A percentile compares a stretch with the other conserved stretches of the same genome.
Conservation (phyloP, 192 early-diverging fungal species). For the Backusella circina region DNA sequence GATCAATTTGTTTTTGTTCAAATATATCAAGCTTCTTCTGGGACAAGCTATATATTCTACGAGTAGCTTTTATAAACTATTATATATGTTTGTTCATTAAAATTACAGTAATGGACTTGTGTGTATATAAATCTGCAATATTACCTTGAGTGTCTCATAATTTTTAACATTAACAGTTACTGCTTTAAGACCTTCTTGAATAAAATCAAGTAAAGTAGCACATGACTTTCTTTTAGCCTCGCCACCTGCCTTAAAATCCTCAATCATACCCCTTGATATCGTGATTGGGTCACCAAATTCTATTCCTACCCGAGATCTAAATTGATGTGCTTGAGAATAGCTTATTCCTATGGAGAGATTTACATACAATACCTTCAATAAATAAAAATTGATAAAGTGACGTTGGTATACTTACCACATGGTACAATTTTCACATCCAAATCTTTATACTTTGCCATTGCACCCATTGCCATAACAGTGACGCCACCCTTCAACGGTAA, state of each 20-base stretch:
- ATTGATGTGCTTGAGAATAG: slow-evolving; percentile 62
- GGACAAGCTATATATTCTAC: slow-evolving; percentile 85
- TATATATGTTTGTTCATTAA: neutral
- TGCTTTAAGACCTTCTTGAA: slow-evolving; percentile 74
- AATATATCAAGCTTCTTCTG: slow-evolving; percentile 82
- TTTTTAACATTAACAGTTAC: slow-evolving; percentile 93
- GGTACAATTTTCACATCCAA: slow-evolving; percentile 94
- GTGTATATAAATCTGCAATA: neutral
- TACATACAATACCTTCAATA: neutral
- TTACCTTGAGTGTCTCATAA: slow-evolving; percentile 87
- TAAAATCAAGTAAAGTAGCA: slow-evolving; percentile 68
- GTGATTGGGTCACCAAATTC: slow-evolving; percentile 94
- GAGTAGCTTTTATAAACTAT: slow-evolving; percentile 86
- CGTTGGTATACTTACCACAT: slow-evolving; percentile 35
- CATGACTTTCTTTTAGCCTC: slow-evolving; percentile 80
- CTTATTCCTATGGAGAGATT: neutral
- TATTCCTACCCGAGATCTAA: slow-evolving; percentile 93
- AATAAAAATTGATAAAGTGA: neutral
- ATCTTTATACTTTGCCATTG: slow-evolving; percentile 79
- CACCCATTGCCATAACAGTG: slow-evolving; percentile 83
- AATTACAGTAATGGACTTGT: neutral
- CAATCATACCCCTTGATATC: slow-evolving; percentile 72
- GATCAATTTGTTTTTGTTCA: slow-evolving; percentile 82
- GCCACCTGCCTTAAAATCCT: slow-evolving; percentile 80
- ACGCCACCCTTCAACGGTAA: slow-evolving; percentile 91